These are phyloP conservation scores for Anethum foeniculum DNA, from an alignment of 140 eudicot genomes.

Conservation along the genomic window DNA sequence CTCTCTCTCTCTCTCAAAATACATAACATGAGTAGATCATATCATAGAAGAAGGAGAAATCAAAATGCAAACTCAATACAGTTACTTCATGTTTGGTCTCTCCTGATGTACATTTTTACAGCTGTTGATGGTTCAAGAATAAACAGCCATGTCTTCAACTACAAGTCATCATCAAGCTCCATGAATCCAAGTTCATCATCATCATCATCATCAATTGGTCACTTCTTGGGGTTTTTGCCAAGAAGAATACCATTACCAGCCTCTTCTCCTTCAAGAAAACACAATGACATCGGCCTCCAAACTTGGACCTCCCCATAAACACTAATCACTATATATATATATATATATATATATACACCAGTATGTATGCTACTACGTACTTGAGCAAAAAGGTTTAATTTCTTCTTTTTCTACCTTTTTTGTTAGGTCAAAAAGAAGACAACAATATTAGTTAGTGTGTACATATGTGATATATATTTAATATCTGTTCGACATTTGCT, in stretches of 20 bases:
- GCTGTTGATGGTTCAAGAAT: background rate
- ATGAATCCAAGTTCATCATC: background rate
- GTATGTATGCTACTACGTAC: background rate
- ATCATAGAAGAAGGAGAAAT: background rate
- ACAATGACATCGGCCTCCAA: slow-evolving; percentile 4
- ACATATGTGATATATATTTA: background rate
- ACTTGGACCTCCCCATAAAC: slow-evolving; percentile 3
- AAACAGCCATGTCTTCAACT: background rate
- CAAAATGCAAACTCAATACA: background rate
- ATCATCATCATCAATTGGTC: background rate
- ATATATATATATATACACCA: background rate
- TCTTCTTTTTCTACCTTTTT: background rate
- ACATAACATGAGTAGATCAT: background rate
- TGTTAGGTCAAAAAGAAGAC: background rate
- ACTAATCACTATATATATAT: background rate
- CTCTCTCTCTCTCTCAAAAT: background rate
- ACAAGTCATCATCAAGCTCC: background rate
- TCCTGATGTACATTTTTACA: background rate
- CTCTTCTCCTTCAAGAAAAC: slow-evolving; percentile 9
- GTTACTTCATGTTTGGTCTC: background rate
- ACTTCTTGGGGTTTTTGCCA: background rate
- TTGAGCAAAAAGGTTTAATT: background rate
- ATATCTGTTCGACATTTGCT: background rate
- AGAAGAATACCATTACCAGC: slow-evolving; percentile 3
- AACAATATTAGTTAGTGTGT: background rate